phyloP scores from a whole-genome alignment of 169 alveolate species.

The Plasmodium cynomolgi region DNA sequence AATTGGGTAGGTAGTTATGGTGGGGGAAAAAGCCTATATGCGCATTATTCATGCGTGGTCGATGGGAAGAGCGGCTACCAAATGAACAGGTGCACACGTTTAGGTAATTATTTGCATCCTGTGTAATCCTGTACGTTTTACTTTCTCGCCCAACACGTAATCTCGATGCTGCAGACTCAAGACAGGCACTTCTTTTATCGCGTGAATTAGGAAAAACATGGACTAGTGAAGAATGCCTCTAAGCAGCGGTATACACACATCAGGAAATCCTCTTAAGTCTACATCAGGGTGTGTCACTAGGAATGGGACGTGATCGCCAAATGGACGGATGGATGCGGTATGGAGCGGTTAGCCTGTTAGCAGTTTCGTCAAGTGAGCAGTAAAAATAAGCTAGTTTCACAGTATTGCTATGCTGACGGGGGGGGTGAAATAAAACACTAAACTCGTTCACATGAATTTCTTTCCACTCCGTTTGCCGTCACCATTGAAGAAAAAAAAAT shows the following conservation, averaged over 20 bases:
- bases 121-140: background rate
- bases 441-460: background rate
- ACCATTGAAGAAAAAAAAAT: background rate
- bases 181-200: background rate
- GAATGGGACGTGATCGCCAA: background rate
- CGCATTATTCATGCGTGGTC: background rate
- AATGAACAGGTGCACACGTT: background rate
- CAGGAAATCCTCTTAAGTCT: background rate
- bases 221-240: background rate
- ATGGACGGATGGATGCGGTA: background rate
- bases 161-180: background rate
- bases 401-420: background rate
- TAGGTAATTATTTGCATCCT: background rate
- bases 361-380: background rate
- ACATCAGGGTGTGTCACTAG: background rate
- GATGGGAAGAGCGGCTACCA: background rate
- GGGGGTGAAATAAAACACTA: background rate
- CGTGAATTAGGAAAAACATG: background rate
- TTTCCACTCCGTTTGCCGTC: background rate
- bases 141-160: background rate
- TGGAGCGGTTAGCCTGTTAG: background rate
- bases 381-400: background rate
- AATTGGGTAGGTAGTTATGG: background rate
- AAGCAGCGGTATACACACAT: background rate
- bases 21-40: background rate